A percentile compares a stretch with the other conserved stretches of the same genome.
These are phyloP conservation scores for Saturnispora gosingensis DNA, from an alignment of 805 yeast species.

Conservation along the genomic window DNA sequence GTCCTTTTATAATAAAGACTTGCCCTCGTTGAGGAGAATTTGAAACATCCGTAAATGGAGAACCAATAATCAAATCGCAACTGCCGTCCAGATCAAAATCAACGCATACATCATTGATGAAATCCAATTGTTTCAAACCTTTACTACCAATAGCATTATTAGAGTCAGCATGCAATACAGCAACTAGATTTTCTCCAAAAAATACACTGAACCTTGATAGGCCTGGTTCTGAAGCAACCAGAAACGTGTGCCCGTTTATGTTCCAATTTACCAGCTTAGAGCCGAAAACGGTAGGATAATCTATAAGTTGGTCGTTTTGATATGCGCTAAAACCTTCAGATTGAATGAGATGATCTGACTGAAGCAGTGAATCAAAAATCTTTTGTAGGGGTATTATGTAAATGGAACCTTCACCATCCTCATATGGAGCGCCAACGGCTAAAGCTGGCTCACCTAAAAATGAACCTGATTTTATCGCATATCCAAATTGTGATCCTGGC, in stretches of 20 bases:
- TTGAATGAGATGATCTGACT: background rate
- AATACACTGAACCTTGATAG: conserved; percentile 34
- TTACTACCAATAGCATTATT: conserved; percentile 26
- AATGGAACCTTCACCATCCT: conserved; percentile 34
- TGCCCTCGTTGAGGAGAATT: conserved; percentile 12
- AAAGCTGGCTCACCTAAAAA: conserved; percentile 30
- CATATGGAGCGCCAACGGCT: conserved; percentile 45
- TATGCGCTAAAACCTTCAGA: background rate
- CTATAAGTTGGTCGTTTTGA: conserved; percentile 6
- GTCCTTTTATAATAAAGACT: conserved; percentile 14
- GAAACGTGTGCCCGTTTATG: conserved; percentile 25
- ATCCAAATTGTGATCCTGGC: conserved; percentile 38
- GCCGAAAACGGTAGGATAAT: conserved; percentile 36
- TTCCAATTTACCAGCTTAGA: conserved; percentile 26
- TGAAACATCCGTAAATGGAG: conserved; percentile 30
- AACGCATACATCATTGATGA: conserved; percentile 19
- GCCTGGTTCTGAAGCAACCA: conserved; percentile 48
- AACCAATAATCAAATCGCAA: conserved; percentile 36
- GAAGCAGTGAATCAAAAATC: conserved; percentile 9
- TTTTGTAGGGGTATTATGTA: conserved; percentile 35
- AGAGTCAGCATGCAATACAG: conserved; percentile 15
- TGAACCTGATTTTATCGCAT: conserved; percentile 34
- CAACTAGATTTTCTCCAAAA: conserved; percentile 10
- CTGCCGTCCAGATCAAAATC: conserved; percentile 32
- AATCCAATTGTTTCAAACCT: conserved; percentile 39